Base-by-base conservation (phyloP, 768 basidiomycete species). In the Boletus sp. region DNA sequence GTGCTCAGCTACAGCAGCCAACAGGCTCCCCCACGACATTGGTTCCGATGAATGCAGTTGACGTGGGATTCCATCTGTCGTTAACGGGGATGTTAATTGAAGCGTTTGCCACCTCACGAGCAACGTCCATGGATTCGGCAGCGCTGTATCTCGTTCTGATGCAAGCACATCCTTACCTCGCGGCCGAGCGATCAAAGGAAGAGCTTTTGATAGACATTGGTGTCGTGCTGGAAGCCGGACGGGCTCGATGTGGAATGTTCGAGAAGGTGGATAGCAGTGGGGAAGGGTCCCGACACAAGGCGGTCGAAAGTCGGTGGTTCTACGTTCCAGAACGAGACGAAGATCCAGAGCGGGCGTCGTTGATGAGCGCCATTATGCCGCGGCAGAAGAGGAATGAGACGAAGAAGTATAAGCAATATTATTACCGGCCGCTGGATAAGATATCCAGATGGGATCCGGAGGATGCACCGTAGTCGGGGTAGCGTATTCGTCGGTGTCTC, bases 331-430 rank as follows among this genome's bases (percentile, higher is more conserved):
- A 89, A 63, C 67, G 75, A 64, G 88, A 90, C 61, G 75, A 79
- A 61, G 87, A 90, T 64, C 75, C 75, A 59, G 88, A 89, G 52
- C 77, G 88, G n/a, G 87, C 87, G 30, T 67, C 74, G 59, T 69
- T 89, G 55, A 80, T 90, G 52, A 70, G 75, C 63, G 83, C 82
- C 56, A 83, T 88, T 76, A 88, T 88, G 87, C 87, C 87, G 2
- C 81, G 86, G 14, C 86, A 77, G 51, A 91, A 90, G 71, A 73
- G 89, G 50, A 83, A 73, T 44, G 87, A 83, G 70, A 91, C 88
- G 67, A 90, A 86, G 78, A 86, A 89, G 72, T 87, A 85, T 57
- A 91, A 91, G 69, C 86, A 89, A 67, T 92, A 92, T 72, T 92
- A 91, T 71, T 91, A 84, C 73, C 77, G 78, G 29, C 89, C 89